Conservation (phyloP, 1,139 yeast genomes). For the Hyphopichia khmerensis region DNA sequence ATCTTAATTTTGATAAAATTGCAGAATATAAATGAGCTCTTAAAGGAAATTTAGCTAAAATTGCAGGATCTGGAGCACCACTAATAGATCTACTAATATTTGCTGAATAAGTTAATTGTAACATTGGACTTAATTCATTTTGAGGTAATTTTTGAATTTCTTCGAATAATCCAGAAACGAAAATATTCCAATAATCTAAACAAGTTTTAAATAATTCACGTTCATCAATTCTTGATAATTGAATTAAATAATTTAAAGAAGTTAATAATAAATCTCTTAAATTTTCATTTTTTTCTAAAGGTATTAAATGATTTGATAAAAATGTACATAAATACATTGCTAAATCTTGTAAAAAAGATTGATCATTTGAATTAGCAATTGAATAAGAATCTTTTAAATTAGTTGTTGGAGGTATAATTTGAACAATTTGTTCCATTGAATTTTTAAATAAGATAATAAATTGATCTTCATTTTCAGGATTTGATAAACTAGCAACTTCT, state of each 20-base stretch:
- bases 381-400: conserved; percentile 74
- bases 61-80: conserved; percentile 86
- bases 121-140: conserved; percentile 68
- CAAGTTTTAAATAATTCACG: conserved; percentile 94
- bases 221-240: conserved; percentile 88
- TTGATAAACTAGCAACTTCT: conserved; percentile 73
- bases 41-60: conserved; percentile 71
- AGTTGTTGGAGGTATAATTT: conserved; percentile 71
- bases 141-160: conserved; percentile 83
- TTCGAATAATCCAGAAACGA: conserved; percentile 76
- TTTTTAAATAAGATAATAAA: conserved; percentile 70
- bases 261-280: conserved; percentile 61
- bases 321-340: conserved; percentile 92
- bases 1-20: conserved; percentile 76
- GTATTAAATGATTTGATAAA: conserved; percentile 68
- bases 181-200: conserved; percentile 87
- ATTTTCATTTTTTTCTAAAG: conserved; percentile 66
- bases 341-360: conserved; percentile 91
- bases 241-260: conserved; percentile 79
- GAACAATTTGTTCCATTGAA: conserved; percentile 69
- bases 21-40: conserved; percentile 82
- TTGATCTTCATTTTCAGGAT: conserved; percentile 64
- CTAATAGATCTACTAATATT: conserved; percentile 52
- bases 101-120: conserved; percentile 64
- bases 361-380: conserved; percentile 78